These are phyloP conservation scores for Ascobolus immersus DNA, from an alignment of 495 filamentous ascomycete species.

Conservation along the genomic window DNA sequence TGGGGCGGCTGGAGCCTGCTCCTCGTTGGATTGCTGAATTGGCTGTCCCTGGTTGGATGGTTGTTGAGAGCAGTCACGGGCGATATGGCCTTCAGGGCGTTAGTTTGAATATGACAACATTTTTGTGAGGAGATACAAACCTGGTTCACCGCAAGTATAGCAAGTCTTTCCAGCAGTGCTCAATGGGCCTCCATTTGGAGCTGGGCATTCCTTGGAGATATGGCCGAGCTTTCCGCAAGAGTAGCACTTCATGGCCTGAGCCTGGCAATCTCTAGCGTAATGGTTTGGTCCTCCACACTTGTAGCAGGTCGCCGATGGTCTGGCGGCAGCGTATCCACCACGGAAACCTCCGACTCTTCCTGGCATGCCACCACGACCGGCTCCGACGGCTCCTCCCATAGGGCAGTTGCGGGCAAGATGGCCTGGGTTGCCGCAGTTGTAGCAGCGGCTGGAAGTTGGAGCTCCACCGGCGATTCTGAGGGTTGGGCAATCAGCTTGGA, in stretches of 20 bases:
- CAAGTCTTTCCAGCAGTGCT: slow-evolving; percentile 94
- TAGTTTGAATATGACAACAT: neutral
- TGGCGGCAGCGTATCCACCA: slow-evolving; percentile 38
- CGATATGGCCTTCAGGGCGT: slow-evolving; percentile 44
- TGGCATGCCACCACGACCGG: slow-evolving; percentile 23
- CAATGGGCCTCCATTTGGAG: slow-evolving; percentile 84
- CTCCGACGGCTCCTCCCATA: slow-evolving; percentile 27
- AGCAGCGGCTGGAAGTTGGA: slow-evolving; percentile 64
- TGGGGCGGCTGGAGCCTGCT: too few relatives aligned
- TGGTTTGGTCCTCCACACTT: slow-evolving; percentile 97
- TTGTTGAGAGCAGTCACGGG: slow-evolving; percentile 59
- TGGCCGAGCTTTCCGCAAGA: slow-evolving; percentile 96
- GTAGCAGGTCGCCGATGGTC: slow-evolving; percentile 85
- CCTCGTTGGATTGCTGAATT: too few relatives aligned
- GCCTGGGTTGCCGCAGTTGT: slow-evolving; percentile 77
- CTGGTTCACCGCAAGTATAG: slow-evolving; percentile 87
- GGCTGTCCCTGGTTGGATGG: too few relatives aligned
- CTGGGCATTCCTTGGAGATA: slow-evolving; percentile 91
- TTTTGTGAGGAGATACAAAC: slow-evolving; percentile 6
- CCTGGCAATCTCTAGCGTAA: slow-evolving; percentile 95
- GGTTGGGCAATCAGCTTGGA: slow-evolving; percentile 97
- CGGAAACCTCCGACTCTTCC: slow-evolving; percentile 40
- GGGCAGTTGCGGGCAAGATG: slow-evolving; percentile 83
- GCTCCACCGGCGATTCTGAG: slow-evolving; percentile 61
- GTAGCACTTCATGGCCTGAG: slow-evolving; percentile 99